Evolutionary conservation across 208 protist species (phyloP).

Genomic region (Spongospora subterranea): DNA sequence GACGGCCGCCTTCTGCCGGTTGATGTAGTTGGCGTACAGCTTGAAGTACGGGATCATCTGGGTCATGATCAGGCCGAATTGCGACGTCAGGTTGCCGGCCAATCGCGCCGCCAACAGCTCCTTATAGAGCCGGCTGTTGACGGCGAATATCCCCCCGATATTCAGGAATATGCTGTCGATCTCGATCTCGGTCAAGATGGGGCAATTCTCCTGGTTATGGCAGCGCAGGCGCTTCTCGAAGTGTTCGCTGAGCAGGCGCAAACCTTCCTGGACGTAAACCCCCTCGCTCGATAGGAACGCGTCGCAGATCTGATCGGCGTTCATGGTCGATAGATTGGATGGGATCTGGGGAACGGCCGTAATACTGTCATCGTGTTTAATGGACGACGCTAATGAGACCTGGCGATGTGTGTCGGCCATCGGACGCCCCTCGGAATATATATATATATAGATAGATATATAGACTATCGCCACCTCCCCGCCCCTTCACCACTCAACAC

Average conservation of each 20-base stretch:
- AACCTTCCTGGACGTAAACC: slow-evolving; percentile 24
- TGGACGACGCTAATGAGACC: neutral
- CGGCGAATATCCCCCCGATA: neutral
- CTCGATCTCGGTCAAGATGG: slow-evolving; percentile 38
- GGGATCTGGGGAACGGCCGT: slow-evolving; percentile 11
- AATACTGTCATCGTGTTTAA: neutral
- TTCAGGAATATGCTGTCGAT: slow-evolving; percentile 56
- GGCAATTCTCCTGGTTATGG: neutral
- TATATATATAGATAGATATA: too few relatives aligned
- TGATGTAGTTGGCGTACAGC: slow-evolving; percentile 53
- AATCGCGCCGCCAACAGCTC: slow-evolving; percentile 33
- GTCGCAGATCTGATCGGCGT: slow-evolving; percentile 46
- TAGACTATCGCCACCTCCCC: too few relatives aligned
- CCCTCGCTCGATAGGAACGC: slow-evolving; percentile 1
- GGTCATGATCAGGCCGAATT: slow-evolving; percentile 39
- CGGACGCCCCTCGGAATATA: neutral
- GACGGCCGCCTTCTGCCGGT: slow-evolving; percentile 1
- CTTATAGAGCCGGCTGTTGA: neutral
- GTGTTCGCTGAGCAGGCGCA: neutral
- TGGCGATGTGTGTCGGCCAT: neutral
- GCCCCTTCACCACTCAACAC: neutral
- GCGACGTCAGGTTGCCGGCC: neutral
- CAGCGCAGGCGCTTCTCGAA: slow-evolving; percentile 36
- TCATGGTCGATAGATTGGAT: neutral
- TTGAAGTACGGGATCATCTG: slow-evolving; percentile 54